A percentile compares a stretch with the other conserved stretches of the same genome.
Evolutionary conservation across 2,329 filamentous ascomycete genomes (phyloP).

Genomic region (Penicillium glabrum): DNA sequence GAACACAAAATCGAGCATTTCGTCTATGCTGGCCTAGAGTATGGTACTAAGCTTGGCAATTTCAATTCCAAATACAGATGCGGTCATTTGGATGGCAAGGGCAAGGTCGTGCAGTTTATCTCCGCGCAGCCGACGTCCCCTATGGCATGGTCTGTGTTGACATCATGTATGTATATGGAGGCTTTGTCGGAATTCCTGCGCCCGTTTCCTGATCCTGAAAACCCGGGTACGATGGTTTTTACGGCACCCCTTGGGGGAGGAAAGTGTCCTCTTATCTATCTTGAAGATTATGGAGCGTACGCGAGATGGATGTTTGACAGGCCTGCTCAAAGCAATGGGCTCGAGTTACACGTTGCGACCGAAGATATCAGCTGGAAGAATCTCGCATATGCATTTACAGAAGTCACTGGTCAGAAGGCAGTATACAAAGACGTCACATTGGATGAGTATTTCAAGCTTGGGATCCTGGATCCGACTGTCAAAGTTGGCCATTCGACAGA

Average conservation of each 20-base stretch:
- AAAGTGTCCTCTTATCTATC: conserved; percentile 14
- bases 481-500: not conserved
- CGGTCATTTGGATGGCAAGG: conserved; percentile 5
- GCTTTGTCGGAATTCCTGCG: conserved; percentile 29
- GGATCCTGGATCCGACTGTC: not conserved
- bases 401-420: conserved; percentile 2
- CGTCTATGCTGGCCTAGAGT: conserved; percentile 33
- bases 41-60: not conserved
- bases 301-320: conserved; percentile 20
- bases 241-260: conserved; percentile 8
- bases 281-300: conserved; percentile 20
- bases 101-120: not conserved
- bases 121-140: not conserved
- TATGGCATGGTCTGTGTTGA: conserved; percentile 34
- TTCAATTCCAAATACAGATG: not conserved
- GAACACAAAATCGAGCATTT: conserved; percentile 45
- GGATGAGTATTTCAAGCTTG: not conserved
- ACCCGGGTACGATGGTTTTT: conserved; percentile 10
- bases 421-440: not conserved
- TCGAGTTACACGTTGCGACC: conserved; percentile 16
- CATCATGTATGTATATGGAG: conserved; percentile 50
- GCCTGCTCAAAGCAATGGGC: conserved; percentile 6
- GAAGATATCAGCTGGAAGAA: conserved; percentile 6
- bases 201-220: not conserved
- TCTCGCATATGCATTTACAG: not conserved